These are phyloP conservation scores for Kluyveromyces nonfermentans DNA, from an alignment of 805 yeast genomes.

Conservation along the genomic window DNA sequence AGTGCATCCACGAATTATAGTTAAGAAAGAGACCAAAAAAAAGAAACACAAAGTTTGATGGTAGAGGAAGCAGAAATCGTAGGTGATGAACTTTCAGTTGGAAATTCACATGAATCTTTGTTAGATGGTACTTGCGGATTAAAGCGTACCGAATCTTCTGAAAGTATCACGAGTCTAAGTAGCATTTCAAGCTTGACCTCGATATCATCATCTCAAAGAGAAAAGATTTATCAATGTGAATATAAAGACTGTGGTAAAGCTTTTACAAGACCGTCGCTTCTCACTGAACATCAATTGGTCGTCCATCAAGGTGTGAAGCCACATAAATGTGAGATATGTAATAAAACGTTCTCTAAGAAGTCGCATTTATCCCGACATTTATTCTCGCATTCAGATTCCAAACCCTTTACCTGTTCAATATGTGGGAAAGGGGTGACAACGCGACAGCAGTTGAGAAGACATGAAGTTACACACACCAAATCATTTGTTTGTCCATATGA, in stretches of 20 bases:
- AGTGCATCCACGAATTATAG: too few species aligned
- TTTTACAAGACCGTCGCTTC: conserved; percentile 69
- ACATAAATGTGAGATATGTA: conserved; percentile 58
- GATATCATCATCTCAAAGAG: conserved; percentile 33
- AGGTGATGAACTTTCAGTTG: too few species aligned
- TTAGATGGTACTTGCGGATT: background rate
- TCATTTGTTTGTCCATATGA: conserved; percentile 53
- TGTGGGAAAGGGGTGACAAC: conserved; percentile 83
- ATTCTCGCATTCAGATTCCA: conserved; percentile 52
- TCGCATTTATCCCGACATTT: conserved; percentile 74
- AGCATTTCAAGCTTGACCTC: conserved; percentile 7
- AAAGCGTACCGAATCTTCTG: conserved; percentile 4
- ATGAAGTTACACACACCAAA: conserved; percentile 69
- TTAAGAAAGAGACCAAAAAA: too few species aligned
- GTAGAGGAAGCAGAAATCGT: too few species aligned
- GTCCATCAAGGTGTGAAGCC: conserved; percentile 71
- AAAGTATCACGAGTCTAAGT: conserved; percentile 4
- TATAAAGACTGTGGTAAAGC: conserved; percentile 62
- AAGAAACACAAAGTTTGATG: too few species aligned
- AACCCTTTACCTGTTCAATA: conserved; percentile 60
- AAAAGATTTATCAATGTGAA: conserved; percentile 56
- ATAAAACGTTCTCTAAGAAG: conserved; percentile 56
- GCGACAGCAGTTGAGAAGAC: conserved; percentile 72
- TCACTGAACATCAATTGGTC: conserved; percentile 71
- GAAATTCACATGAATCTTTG: too few species aligned